Evolutionary conservation across 225 moss, liverwort and hornwort genomes (phyloP), one percentile per base, ranked within the genome.

Genomic region (Anthoceros angustus): DNA sequence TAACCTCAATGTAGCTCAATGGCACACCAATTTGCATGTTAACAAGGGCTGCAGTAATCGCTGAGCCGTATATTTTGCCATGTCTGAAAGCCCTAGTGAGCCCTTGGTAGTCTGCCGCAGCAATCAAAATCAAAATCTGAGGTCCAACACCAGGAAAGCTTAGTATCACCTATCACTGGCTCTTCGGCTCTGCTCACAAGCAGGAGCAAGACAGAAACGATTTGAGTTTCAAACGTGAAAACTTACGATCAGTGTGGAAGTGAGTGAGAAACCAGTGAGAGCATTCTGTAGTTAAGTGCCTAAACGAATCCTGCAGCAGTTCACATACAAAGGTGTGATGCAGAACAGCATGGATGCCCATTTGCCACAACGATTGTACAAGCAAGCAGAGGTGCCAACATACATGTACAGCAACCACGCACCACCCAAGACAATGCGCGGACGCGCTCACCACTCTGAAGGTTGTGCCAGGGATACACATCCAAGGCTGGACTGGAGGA

Each of bases 211-310:
- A 25, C 12, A 38, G 5, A 64, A 16, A 10, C 64, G 1, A 55
- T 15, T 15, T 2, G 21, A 15, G 50, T 5, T 16, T 21, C 21
- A 16, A 21, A 16, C 1, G 1, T 63, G 43, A 67, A 69, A 64
- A 78, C 91, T 86, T 87, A 98, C 92, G 98, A 66, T 98, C 98
- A 66, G 86, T 86, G 62, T 98, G 98, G 70, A 98, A 98, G 74
- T 98, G 98, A n/a, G 92, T 98, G 40, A 98, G 87, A 76, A 98
- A 98, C 87, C 89, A 98, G 72, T 78, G 76, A 66, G 81, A 81
- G 80, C 98, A 98, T 68, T 83, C 80, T 62, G 86, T 82, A 62
- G 79, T 76, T 71, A 82, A 71, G 63, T 98, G 76, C 77, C 92
- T 86, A 79, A 98, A 98, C 40, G 92, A 89, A 80, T 98, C 98